phyloP scores from a whole-genome alignment of 2,329 filamentous ascomycete species.

The Aspergillus neotritici region DNA sequence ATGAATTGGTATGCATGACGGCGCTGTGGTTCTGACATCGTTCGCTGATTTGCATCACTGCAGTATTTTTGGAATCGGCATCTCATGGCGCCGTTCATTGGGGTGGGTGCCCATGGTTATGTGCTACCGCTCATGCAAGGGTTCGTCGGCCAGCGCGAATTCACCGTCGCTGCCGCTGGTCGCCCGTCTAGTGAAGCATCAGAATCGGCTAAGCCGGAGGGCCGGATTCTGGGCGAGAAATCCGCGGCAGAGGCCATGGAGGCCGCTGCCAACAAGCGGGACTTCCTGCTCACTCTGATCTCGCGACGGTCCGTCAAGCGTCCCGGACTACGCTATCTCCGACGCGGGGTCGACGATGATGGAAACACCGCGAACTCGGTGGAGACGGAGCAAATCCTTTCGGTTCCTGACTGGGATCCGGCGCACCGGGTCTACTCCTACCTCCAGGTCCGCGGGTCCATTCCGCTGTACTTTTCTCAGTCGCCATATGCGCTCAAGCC shows the following conservation, averaged over 20 bases:
- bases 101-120: conserved; percentile 64
- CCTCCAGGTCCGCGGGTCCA: conserved; percentile 80
- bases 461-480: conserved; percentile 92
- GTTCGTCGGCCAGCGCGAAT: conserved; percentile 81
- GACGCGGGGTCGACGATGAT: conserved; percentile 83
- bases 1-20: conserved; percentile 52
- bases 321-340: conserved; percentile 81
- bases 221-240: conserved; percentile 41
- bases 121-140: conserved; percentile 85
- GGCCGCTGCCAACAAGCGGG: conserved; percentile 28
- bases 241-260: conserved; percentile 24
- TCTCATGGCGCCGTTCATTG: conserved; percentile 66
- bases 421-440: conserved; percentile 69
- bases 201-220: conserved; percentile 17
- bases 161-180: conserved; percentile 57
- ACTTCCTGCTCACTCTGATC: conserved; percentile 78
- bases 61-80: conserved; percentile 88
- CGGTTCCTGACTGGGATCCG: conserved; percentile 59
- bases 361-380: conserved; percentile 85
- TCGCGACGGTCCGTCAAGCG: conserved; percentile 83
- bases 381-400: conserved; percentile 92
- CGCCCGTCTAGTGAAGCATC: conserved; percentile 9
- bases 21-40: conserved; percentile 1
- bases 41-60: not conserved
- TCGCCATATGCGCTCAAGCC: conserved; percentile 91